Conservation (phyloP, 495 filamentous ascomycete genomes). For the Trichoderma parareesei region DNA sequence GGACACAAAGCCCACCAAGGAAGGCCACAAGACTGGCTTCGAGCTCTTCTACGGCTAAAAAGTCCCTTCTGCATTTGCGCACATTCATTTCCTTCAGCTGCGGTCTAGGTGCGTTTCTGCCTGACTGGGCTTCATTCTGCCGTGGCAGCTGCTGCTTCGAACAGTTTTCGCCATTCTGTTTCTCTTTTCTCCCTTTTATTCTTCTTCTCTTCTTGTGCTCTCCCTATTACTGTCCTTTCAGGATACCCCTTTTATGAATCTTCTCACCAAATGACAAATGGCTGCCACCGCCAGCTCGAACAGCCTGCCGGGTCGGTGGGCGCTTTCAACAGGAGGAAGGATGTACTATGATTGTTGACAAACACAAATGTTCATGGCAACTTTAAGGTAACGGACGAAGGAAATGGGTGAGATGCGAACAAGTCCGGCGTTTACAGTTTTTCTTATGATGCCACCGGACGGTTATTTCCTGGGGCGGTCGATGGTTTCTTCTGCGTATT, state of each 20-base stretch:
- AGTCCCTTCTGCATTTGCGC: too few species aligned
- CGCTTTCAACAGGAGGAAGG: not conserved
- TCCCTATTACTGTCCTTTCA: not conserved
- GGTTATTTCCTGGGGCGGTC: not conserved
- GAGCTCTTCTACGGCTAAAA: constrained; percentile 12
- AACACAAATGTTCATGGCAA: constrained; percentile 7
- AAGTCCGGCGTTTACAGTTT: not conserved
- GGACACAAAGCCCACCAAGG: constrained; percentile 35
- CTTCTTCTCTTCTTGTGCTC: not conserved
- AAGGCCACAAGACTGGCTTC: constrained; percentile 25
- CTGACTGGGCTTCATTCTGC: not conserved
- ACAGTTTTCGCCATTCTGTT: not conserved
- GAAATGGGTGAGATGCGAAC: not conserved
- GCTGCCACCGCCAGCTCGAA: not conserved
- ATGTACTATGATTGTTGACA: constrained; percentile 6
- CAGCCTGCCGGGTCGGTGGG: not conserved
- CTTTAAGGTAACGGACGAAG: not conserved
- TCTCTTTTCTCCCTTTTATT: not conserved
- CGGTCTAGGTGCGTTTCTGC: not conserved
- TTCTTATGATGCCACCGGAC: not conserved
- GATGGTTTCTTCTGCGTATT: not conserved
- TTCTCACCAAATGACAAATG: not conserved
- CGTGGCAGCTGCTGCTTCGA: not conserved
- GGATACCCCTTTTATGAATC: not conserved
- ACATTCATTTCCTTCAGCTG: too few species aligned